Evolutionary conservation across 2,329 filamentous ascomycete species (phyloP), one percentile per base, ranked within the genome.

Genomic region (Hymenoscyphus repandus): DNA sequence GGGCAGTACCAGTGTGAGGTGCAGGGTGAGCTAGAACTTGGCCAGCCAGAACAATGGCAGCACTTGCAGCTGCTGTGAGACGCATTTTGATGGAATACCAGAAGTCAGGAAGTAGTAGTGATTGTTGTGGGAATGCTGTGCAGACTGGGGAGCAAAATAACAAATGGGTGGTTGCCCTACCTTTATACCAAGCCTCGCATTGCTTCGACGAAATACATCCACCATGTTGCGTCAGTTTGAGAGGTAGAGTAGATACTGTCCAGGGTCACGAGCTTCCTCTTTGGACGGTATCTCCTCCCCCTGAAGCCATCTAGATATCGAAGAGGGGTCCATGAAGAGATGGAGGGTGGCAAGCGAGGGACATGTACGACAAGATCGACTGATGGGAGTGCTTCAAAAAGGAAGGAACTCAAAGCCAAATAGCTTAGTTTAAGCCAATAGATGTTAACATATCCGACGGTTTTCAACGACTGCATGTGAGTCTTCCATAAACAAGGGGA

Each of bases 1-100:
- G 82, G 18, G 30, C 38, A 34, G 33, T 34, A 31, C 20, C 27
- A 47, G 49, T 31, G 17, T 44, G 39, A 38, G 34, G 3, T n/a
- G 40, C 7, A 13, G 49, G 49, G 22, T 51, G 49, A 32, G 20
- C 41, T 17, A 51, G 18, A 42, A 46, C 44, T 20, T 42, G 44
- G 18, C 43, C 36, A 33, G 49, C 49, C 36, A 51, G 32, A 30
- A 47, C 38, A 18, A 36, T 27, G 12, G 42, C 43, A 32, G 49
- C 49, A 13, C 27, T 33, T 12, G 37, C 43, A 22, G 49, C 27
- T 27, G 37, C 36, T 15, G 43, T 12, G 22, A 47, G 11, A 47
- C 49, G 49, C 49, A 51, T 51, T 9, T 51, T 51, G 49, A 42
- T 36, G 11, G n/a, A 31, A 39, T 11, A 17, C 31, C 22, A 39